phyloP scores from a whole-genome alignment of 2,329 filamentous ascomycete species.

The Aspergillus eucalypticola region DNA sequence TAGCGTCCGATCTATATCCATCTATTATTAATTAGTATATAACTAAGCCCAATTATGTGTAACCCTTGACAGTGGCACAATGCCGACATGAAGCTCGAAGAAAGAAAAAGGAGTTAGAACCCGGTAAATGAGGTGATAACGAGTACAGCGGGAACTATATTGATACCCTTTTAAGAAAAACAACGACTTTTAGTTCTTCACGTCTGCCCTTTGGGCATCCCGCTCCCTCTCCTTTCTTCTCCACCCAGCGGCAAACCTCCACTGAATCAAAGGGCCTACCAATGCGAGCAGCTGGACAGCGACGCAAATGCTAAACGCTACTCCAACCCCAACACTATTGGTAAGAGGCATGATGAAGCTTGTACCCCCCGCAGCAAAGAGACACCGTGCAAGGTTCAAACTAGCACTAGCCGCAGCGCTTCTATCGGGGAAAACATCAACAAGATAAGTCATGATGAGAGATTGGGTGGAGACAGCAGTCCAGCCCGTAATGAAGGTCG shows the following conservation, averaged over 20 bases:
- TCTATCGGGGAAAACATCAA: conserved; percentile 54
- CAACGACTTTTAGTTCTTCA: too few species aligned
- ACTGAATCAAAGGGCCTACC: conserved; percentile 49
- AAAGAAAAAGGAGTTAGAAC: too few species aligned
- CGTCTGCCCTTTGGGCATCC: too few species aligned
- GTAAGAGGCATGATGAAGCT: conserved; percentile 55
- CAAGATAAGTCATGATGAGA: conserved; percentile 54
- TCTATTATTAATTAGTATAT: too few species aligned
- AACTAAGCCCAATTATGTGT: too few species aligned
- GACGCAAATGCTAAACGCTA: conserved; percentile 51
- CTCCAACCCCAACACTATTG: conserved; percentile 48
- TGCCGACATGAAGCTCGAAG: too few species aligned
- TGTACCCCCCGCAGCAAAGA: conserved; percentile 55
- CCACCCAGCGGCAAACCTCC: conserved; percentile 43
- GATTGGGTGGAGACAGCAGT: conserved; percentile 52
- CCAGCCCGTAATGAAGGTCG: conserved; percentile 56
- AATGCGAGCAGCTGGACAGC: conserved; percentile 49
- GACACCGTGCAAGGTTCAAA: conserved; percentile 55
- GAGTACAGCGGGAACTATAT: too few species aligned
- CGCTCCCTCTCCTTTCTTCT: conserved; percentile 21
- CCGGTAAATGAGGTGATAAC: too few species aligned
- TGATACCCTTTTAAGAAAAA: too few species aligned
- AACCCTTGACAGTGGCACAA: too few species aligned
- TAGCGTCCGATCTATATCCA: too few species aligned
- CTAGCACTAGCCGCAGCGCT: conserved; percentile 56